These are phyloP conservation scores for Phytophthora multivora DNA, from an alignment of 352 stramenopile genomes.

Conservation along the genomic window DNA sequence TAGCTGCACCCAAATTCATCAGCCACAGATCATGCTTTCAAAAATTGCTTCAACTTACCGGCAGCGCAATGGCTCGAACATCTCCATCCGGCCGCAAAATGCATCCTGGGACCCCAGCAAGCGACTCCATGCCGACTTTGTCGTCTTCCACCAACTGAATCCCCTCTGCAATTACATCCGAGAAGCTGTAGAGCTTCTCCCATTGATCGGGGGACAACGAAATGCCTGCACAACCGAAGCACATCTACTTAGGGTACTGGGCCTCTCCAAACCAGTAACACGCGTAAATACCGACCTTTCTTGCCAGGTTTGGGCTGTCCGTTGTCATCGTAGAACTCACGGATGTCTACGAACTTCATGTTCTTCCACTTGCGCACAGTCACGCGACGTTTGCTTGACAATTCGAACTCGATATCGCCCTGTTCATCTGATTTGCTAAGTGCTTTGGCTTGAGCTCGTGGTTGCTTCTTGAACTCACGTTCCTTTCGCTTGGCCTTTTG, in stretches of 20 bases:
- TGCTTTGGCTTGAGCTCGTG: background rate
- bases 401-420: constrained; percentile 48
- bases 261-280: background rate
- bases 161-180: constrained; percentile 43
- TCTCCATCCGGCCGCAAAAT: constrained; percentile 43
- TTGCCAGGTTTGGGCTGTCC: constrained; percentile 67
- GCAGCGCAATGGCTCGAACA: constrained; percentile 52
- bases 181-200: constrained; percentile 48
- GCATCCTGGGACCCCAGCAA: constrained; percentile 35
- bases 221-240: constrained; percentile 38
- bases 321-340: constrained; percentile 79
- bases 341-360: constrained; percentile 65
- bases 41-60: constrained; percentile 36
- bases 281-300: constrained; percentile 45
- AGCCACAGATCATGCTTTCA: background rate
- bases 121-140: constrained; percentile 33
- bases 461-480: constrained; percentile 4
- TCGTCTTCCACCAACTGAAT: constrained; percentile 56
- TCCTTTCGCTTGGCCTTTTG: constrained; percentile 23
- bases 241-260: background rate
- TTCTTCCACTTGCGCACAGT: constrained; percentile 64
- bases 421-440: constrained; percentile 10
- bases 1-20: constrained; percentile 35
- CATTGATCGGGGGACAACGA: constrained; percentile 64
- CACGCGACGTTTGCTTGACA: constrained; percentile 62